Base-by-base conservation (phyloP, 2,329 filamentous ascomycete species). In the Ophiosphaerella korrae region DNA sequence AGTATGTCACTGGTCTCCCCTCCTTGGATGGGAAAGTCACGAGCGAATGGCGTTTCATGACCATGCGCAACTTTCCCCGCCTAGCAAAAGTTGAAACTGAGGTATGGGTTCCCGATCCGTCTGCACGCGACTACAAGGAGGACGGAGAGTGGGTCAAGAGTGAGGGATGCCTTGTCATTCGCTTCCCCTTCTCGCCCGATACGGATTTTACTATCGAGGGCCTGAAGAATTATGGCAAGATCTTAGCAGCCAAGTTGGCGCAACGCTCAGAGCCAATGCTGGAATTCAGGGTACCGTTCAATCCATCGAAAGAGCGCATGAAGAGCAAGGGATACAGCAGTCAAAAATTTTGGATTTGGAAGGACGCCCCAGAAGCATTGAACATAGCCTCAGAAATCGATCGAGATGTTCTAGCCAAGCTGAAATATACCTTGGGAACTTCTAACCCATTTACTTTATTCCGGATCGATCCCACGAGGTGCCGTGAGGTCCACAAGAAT, bases 51-150 rank as follows among this genome's bases (percentile, higher is more conserved):
- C 80, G 85, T 12, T 87, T 89, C 67, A 78, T 91, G 69, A 90
- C 89, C 0, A 84, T 86, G 68, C 78, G 88, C 48, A 82, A 88
- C 58, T 86, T 85, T 58, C 85, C 90, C 1, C 81, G 81, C 36
- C 80, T 97, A 44, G 87, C 90, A 7, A 86, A 85, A 40, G 80
- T 97, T 43, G 80, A 78, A 50, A 80, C 82, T 0, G 79, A 86
- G 59, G 74, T 87, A n/a, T 92, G 88, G 87, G 73, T 87, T 23
- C 88, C 88, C 0, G 87, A 90, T 71, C 75, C 81, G 41, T 77
- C 79, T 55, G 80, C 81, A 31, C 77, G 78, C 50, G 77, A 79
- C 2, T 82, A 84, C 55, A 75, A 74, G 13, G 63, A 74, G 41
- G 76, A 80, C 31, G 70, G 72, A 9, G 80, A 82, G 45, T 79